These are phyloP conservation scores for Trichophyton rubrum DNA, from an alignment of 2,329 filamentous ascomycete species.

Conservation along the genomic window DNA sequence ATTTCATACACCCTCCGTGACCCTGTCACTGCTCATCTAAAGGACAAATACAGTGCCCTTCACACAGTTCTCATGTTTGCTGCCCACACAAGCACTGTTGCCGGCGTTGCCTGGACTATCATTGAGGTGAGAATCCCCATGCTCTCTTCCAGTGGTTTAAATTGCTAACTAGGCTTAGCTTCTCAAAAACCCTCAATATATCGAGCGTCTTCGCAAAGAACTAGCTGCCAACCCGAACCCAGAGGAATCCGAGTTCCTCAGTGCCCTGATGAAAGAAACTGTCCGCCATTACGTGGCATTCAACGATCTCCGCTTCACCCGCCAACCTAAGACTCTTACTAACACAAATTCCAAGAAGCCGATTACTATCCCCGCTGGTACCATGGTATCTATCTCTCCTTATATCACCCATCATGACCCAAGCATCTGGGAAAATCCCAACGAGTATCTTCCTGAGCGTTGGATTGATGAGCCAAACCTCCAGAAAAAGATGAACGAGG, in stretches of 20 bases:
- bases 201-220: constrained; percentile 10
- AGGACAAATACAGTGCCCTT: constrained; percentile 12
- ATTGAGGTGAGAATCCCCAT: constrained; percentile 6
- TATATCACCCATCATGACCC: constrained; percentile 13
- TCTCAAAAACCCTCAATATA: constrained; percentile 8
- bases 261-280: constrained; percentile 12
- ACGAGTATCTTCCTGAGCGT: constrained; percentile 10
- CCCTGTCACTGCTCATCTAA: constrained; percentile 11
- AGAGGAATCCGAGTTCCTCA: constrained; percentile 10
- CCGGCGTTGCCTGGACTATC: constrained; percentile 13
- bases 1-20: constrained; percentile 14
- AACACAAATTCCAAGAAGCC: constrained; percentile 8
- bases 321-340: constrained; percentile 8
- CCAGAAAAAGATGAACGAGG: constrained; percentile 8
- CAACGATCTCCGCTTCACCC: constrained; percentile 11
- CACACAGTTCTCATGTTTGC: constrained; percentile 14
- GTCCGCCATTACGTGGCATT: constrained; percentile 12
- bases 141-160: neutral
- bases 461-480: constrained; percentile 9
- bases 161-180: constrained; percentile 6
- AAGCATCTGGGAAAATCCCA: constrained; percentile 7
- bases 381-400: constrained; percentile 12
- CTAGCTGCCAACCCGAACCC: constrained; percentile 8
- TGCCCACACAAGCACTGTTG: constrained; percentile 13
- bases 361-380: constrained; percentile 10